Evolutionary conservation across 192 early-diverging fungal species (phyloP), one percentile per base, ranked within the genome.

Genomic region (Coemansia sp.): DNA sequence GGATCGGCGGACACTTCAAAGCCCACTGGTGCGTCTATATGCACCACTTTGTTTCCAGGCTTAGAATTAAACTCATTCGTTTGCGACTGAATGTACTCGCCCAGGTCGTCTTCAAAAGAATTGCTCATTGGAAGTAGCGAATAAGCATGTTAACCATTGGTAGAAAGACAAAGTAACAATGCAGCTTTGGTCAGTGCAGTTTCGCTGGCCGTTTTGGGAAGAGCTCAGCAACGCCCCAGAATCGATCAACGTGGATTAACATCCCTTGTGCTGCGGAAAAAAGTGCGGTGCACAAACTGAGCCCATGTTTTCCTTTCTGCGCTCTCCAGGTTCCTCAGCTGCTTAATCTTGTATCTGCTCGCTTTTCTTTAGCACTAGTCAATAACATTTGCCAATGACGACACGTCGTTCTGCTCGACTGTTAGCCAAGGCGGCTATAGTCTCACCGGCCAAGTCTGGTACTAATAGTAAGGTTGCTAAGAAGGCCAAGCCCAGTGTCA

Each of bases 1-100:
- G 73, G 61, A 61, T 74, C 62, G 18, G 76, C 62, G 18, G 76
- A 78, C 25, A 69, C 27, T n/a, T 71, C 63, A 50, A 78, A 75
- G 32, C 12, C 14, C 19, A 18, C 56, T n/a, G 7, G 30, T 23
- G 5, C 26, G 24, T 1, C 10, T 23, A 27, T 53, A 0, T 27
- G 24, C 3, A 24, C 0, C 2, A 5, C 51, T 7, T 27, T 16
- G 25, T 22, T 53, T 23, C 21, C 49, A 51, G 21, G 16, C 7
- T 5, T 25, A 19, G 21, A 2, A 25, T 51, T 14, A 19, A 8
- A 38, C 34, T 1, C 34, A 3, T 12, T 38, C 8, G 34, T 1
- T 38, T 38, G 34, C 10, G 34, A 38, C 34, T 38, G 34, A 38
- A 38, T 8, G 32, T 73, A 73, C 21, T 48, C 64, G n/a, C 62